Percentiles rank a stretch among this genome's conserved stretches.
phyloP scores from a whole-genome alignment of 768 basidiomycete species.

The Agrocybe pediades region DNA sequence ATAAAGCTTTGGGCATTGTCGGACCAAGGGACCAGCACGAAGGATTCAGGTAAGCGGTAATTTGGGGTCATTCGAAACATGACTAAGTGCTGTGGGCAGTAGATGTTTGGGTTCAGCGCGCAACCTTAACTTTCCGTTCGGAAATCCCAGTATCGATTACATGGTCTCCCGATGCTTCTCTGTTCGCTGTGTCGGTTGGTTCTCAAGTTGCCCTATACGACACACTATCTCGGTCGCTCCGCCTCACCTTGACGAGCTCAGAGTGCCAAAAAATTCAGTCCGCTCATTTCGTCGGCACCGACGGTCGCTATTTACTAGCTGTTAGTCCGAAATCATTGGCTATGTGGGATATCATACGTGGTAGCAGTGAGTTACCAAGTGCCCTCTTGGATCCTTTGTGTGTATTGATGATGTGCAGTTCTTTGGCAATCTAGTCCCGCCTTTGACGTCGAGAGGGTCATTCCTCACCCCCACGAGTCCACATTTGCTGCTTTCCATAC shows the following conservation, averaged over 20 bases:
- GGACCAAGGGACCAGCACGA: slow-evolving; percentile 32
- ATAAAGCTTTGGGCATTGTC: slow-evolving; percentile 84
- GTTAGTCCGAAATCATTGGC: slow-evolving; percentile 49
- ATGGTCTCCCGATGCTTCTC: slow-evolving; percentile 87
- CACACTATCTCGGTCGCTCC: slow-evolving; percentile 57
- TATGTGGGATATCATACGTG: slow-evolving; percentile 73
- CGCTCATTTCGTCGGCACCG: slow-evolving; percentile 67
- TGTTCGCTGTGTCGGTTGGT: slow-evolving; percentile 75
- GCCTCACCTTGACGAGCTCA: slow-evolving; percentile 60
- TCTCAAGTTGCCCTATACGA: slow-evolving; percentile 76
- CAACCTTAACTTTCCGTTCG: slow-evolving; percentile 69
- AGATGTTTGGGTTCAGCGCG: slow-evolving; percentile 84
- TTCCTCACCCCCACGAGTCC: slow-evolving; percentile 58
- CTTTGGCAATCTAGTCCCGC: slow-evolving; percentile 53
- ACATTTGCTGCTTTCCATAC: slow-evolving; percentile 60
- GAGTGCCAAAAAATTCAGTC: slow-evolving; percentile 47
- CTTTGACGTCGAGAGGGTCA: slow-evolving; percentile 41
- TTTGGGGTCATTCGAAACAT: too few species aligned
- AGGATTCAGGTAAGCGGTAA: neutral
- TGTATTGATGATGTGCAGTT: slow-evolving; percentile 39
- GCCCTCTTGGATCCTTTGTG: neutral
- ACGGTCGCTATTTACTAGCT: slow-evolving; percentile 72
- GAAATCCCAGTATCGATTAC: slow-evolving; percentile 63
- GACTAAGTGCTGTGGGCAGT: too few species aligned
- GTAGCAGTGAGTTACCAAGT: slow-evolving; percentile 48